Conservation (phyloP, 2,329 filamentous ascomycete species). For the Penicillium sp. region DNA sequence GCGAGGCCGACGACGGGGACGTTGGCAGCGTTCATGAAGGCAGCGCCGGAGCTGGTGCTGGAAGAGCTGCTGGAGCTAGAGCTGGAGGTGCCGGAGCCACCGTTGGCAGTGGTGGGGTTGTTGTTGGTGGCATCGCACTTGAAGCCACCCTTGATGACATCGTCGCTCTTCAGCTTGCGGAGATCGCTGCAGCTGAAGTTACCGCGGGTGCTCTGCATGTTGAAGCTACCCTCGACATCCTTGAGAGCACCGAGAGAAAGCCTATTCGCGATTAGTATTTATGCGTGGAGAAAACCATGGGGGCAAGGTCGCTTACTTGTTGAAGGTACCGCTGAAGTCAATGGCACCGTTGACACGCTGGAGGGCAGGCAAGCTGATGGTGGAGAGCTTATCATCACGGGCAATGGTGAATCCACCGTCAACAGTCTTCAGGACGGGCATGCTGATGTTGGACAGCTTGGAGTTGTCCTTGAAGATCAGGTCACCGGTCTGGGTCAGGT, state of each 20-base stretch:
- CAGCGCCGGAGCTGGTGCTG: constrained; percentile 40
- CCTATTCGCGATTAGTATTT: constrained; percentile 51
- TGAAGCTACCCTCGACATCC: constrained; percentile 70
- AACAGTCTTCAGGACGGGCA: constrained; percentile 67
- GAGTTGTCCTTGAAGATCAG: constrained; percentile 59
- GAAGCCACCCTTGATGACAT: constrained; percentile 50
- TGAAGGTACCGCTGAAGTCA: constrained; percentile 81
- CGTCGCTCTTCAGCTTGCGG: constrained; percentile 45
- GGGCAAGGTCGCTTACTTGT: constrained; percentile 61
- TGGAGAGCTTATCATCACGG: constrained; percentile 77
- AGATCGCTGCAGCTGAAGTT: constrained; percentile 61
- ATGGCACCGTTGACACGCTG: constrained; percentile 74
- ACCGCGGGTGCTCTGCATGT: constrained; percentile 62
- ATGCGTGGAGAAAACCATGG: background rate
- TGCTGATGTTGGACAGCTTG: constrained; percentile 68
- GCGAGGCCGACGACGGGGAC: constrained; percentile 44
- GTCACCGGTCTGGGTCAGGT: constrained; percentile 51
- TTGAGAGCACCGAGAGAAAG: constrained; percentile 67
- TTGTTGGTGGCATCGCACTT: constrained; percentile 42
- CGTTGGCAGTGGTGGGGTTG: constrained; percentile 40
- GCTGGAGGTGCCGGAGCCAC: constrained; percentile 33
- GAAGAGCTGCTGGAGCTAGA: constrained; percentile 26
- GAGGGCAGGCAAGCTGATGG: constrained; percentile 68
- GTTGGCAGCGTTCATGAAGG: constrained; percentile 37
- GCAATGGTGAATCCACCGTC: constrained; percentile 79